Conservation (phyloP, 192 early-diverging fungal genomes). For the Martensiomyces pterosporus region DNA sequence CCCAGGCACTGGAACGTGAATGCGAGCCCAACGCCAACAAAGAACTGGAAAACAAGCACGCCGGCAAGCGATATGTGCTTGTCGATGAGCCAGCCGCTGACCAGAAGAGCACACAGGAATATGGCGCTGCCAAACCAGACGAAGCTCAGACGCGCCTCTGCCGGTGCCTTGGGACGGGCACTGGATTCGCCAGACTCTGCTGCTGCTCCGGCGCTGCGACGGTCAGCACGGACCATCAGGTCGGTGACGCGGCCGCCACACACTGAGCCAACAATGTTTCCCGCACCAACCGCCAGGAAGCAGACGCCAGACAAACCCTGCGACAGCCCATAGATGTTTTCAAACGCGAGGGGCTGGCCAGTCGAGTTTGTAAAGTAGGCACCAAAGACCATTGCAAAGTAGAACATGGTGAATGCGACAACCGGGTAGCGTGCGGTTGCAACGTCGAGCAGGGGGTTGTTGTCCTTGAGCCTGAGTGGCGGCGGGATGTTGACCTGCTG, state of each 20-base stretch:
- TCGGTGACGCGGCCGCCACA: conserved; percentile 15
- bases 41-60: conserved; percentile 36
- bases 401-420: not conserved
- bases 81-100: conserved; percentile 45
- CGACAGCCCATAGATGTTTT: conserved; percentile 9
- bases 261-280: conserved; percentile 16
- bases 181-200: not conserved
- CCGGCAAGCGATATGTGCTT: conserved; percentile 20
- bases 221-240: not conserved
- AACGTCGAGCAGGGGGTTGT: not conserved
- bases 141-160: conserved; percentile 5
- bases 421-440: not conserved
- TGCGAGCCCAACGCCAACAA: conserved; percentile 41
- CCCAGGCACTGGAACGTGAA: conserved; percentile 38
- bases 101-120: conserved; percentile 4
- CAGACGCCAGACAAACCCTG: conserved; percentile 18
- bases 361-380: conserved; percentile 21
- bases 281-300: conserved; percentile 28
- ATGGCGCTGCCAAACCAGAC: not conserved
- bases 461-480: not conserved
- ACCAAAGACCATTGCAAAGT: conserved; percentile 17
- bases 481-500: conserved; percentile 3
- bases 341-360: conserved; percentile 10
- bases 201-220: not conserved
- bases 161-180: not conserved